phyloP scores from a whole-genome alignment of 108 stramenopile species.

The Conticribra weissflogii region DNA sequence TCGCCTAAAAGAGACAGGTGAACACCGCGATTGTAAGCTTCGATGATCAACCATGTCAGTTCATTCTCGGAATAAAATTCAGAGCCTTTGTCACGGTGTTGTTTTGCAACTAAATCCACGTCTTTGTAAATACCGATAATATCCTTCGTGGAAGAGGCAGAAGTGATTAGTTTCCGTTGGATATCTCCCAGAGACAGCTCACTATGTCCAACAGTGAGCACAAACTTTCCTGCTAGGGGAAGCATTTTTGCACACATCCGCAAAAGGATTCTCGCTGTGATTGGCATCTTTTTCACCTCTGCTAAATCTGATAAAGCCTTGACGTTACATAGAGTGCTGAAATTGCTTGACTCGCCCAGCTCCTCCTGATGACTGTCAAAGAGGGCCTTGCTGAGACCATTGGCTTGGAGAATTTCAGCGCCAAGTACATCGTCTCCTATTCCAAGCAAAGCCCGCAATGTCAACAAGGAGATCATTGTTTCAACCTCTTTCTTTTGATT shows the following conservation, averaged over 20 bases:
- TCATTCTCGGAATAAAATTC: constrained; percentile 34
- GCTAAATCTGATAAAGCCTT: constrained; percentile 26
- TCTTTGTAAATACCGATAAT: constrained; percentile 38
- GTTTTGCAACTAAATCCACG: constrained; percentile 28
- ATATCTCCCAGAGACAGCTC: constrained; percentile 31
- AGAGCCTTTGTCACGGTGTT: constrained; percentile 13
- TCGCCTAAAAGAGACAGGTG: constrained; percentile 41
- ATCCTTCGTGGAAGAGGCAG: constrained; percentile 30
- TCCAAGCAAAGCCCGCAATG: constrained; percentile 44
- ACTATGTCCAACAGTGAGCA: constrained; percentile 16
- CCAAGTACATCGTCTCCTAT: constrained; percentile 42
- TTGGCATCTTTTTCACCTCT: constrained; percentile 22
- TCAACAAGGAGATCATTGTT: constrained; percentile 32
- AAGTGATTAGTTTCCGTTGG: constrained; percentile 44
- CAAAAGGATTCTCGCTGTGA: constrained; percentile 23
- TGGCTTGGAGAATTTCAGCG: constrained; percentile 3
- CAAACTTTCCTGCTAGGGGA: constrained; percentile 16
- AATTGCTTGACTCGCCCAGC: background rate
- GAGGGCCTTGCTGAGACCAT: constrained; percentile 20
- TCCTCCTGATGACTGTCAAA: constrained; percentile 18
- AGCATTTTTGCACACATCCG: constrained; percentile 12
- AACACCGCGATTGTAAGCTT: constrained; percentile 45
- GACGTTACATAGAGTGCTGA: constrained; percentile 20
- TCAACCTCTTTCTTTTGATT: constrained; percentile 19
- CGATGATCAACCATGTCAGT: constrained; percentile 46